Conservation (phyloP, 2,329 filamentous ascomycete genomes). For the Ophiostoma sp. region DNA sequence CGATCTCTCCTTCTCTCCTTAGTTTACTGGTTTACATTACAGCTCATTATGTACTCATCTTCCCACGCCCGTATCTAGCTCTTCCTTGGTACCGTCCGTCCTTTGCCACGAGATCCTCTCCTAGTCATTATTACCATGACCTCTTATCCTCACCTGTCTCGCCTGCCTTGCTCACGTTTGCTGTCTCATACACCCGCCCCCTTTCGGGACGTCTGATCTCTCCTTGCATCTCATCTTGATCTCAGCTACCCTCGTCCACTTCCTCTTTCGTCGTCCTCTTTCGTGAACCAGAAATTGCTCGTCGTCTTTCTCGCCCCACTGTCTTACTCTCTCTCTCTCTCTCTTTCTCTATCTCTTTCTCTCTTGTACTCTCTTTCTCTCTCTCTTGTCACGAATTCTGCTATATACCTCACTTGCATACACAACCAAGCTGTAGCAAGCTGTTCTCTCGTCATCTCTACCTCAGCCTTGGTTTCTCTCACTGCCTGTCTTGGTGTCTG, state of each 20-base stretch:
- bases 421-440: background rate
- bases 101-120: background rate
- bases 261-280: background rate
- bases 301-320: background rate
- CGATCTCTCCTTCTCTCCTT: background rate
- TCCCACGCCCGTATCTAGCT: background rate
- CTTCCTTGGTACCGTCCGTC: background rate
- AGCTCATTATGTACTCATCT: background rate
- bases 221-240: conserved; percentile 8
- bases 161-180: background rate
- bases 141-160: background rate
- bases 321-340: conserved; percentile 2
- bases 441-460: background rate
- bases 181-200: conserved; percentile 1
- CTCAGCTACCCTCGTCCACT: background rate
- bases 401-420: background rate
- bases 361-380: no score
- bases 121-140: background rate
- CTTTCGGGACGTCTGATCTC: conserved; percentile 10
- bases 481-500: no score
- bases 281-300: background rate
- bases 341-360: background rate
- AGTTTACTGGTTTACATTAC: background rate
- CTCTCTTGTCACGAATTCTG: background rate
- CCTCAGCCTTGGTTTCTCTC: no score